Base-by-base conservation (phyloP, 176 grass and related monocot species). In the Zoysia japonica region DNA sequence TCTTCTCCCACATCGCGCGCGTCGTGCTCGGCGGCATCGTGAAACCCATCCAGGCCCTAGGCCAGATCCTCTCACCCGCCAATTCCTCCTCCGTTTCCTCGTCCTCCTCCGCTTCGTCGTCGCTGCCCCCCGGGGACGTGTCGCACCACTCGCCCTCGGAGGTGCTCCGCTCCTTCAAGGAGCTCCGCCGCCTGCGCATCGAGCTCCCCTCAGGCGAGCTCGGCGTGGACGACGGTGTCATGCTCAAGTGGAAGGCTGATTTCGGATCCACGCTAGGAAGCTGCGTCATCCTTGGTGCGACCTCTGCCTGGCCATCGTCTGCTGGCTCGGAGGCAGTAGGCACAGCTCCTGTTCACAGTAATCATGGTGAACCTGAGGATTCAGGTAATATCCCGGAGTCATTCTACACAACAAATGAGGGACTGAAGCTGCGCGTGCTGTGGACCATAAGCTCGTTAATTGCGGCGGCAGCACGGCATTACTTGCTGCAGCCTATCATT, bases 361-460 rank as follows among this genome's bases (percentile, higher is more conserved):
- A 16, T 11, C 19, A 38, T 16, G 76, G 37, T 6, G 54, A 88
- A 17, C 63, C 72, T 54, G 91, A 91, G 13, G 92, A 91, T n/a
- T 76, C 77, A 5, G 92, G 92, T 62, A 94, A 42, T 61, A 98
- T 92, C 19, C 90, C 88, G 20, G 88, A 88, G 55, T 98, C 95
- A 6, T 97, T 91, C 82, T 91, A 92, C 80, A 92, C 87, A 7
- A 92, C 87, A 9, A 83, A 87, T 8, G 91, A 87, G 16, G 89
- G 84, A 2, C 60, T 98, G 62, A 98, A 92, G 78, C 85, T 89
- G 70, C 85, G 95, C 41, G 89, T 98, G 36, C 78, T 98, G 2
- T 98, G 95, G 95, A 90, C 95, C 2, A 98, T 98, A 74, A 98
- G 95, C 77, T 91, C 95, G 35, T 39, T 98, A 61, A 94, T 98